Conservation (phyloP, 164 flowering plant species). For the Berberis thunbergii region DNA sequence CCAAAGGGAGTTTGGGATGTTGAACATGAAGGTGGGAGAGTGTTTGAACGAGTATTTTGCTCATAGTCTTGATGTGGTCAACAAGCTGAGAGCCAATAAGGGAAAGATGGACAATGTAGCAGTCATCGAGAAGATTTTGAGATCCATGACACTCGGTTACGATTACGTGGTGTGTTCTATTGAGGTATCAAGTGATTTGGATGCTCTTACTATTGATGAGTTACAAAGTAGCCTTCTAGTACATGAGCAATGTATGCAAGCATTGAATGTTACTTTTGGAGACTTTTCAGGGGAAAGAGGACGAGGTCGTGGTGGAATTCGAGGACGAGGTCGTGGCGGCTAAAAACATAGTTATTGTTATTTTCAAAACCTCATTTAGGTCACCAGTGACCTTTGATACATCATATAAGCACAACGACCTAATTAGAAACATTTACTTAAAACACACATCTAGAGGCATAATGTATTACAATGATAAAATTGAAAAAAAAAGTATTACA, state of each 20-base stretch:
- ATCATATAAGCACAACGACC: no score
- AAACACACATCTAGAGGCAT: no score
- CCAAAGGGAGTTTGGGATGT: no score
- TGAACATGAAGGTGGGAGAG: no score
- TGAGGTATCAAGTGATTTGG: not conserved
- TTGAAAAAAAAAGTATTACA: no score
- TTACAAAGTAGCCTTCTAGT: constrained; percentile 1
- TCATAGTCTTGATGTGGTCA: not conserved
- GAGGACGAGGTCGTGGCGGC: not conserved
- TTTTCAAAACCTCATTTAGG: no score
- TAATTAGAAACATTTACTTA: no score
- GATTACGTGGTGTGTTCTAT: not conserved
- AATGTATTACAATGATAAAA: no score
- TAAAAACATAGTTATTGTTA: no score
- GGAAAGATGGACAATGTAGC: not conserved
- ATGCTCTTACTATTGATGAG: constrained; percentile 1
- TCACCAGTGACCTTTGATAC: no score
- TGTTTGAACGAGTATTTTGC: no score
- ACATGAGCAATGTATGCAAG: constrained; percentile 2
- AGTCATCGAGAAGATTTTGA: not conserved
- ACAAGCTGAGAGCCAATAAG: not conserved
- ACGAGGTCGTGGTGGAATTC: not conserved
- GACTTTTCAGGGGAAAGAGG: not conserved
- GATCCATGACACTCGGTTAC: no score
- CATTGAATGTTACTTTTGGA: not conserved